These are phyloP conservation scores for Crotalaria pallida DNA, from an alignment of 306 rosid species.

Conservation along the genomic window DNA sequence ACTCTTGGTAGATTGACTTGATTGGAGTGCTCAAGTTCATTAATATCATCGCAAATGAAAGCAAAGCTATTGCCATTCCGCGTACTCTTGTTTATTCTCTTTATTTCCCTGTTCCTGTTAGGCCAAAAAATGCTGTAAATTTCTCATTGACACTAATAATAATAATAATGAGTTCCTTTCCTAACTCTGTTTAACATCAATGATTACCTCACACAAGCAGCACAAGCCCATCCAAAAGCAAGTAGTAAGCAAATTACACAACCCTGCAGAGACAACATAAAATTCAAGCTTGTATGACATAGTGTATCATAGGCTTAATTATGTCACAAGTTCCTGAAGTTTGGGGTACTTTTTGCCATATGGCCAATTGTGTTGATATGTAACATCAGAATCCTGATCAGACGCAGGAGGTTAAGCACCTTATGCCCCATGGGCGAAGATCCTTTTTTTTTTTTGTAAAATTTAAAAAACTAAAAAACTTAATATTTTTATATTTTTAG, in stretches of 20 bases:
- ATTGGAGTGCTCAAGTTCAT: slow-evolving; percentile 78
- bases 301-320: too few species aligned
- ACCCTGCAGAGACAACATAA: slow-evolving; percentile 48
- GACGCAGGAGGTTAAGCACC: too few species aligned
- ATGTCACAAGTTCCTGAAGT: too few species aligned
- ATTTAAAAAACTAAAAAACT: too few species aligned
- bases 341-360: too few species aligned
- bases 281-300: background rate
- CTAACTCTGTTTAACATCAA: background rate
- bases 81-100: slow-evolving; percentile 49
- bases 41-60: slow-evolving; percentile 71
- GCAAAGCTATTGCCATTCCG: slow-evolving; percentile 64
- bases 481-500: too few species aligned
- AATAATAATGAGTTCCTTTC: background rate
- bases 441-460: too few species aligned
- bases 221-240: slow-evolving; percentile 84
- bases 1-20: slow-evolving; percentile 81
- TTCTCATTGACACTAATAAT: background rate
- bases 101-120: slow-evolving; percentile 78
- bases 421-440: too few species aligned
- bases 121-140: background rate
- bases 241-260: slow-evolving; percentile 63
- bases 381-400: too few species aligned
- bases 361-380: too few species aligned
- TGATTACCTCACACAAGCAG: slow-evolving; percentile 79